Base-by-base conservation (phyloP, 441 rosid species). In the Cnidoscolus chayamansa region DNA sequence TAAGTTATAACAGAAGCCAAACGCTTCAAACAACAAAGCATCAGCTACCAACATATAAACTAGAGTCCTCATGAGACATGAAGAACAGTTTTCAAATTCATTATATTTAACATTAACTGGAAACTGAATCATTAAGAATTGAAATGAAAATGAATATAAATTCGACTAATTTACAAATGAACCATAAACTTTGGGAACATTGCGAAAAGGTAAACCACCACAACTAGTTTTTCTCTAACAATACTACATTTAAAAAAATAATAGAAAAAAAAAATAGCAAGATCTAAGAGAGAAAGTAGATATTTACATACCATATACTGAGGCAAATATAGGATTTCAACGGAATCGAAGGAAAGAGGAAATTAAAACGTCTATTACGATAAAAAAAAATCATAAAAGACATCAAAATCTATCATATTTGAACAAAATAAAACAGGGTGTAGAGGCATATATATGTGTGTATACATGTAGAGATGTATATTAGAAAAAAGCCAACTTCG, bases 261-360 rank as follows among this genome's bases (percentile, higher is more conserved):
- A 0, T 37, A 17, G 25, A 0, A 49, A 55, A 72, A 35, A 35
- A 35, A 2, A 72, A 9, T 45, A 19, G 51, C 20, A 64, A 81
- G 86, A 84, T 81, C 86, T 71, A 68, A 57, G 16, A 15, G 49
- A 72, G 69, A 17, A 73, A 71, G 57, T 57, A 68, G 30, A 62
- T 7, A 59, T 74, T 70, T 65, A 73, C 67, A 73, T 67, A 20
- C 63, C 68, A 40, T 48, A 49, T 61, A 45, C 68, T 66, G 74
- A 10, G 72, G 58, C 12, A 71, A 76, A 73, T 74, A 73, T n/a
- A 50, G 19, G 71, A 65, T 66, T 25, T 72, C 68, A 64, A 19
- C 31, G 58, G 50, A 69, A 49, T 10, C 0, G 1, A 17, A 57
- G 12, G 51, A 66, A 49, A 50, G 0, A 4, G 47, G 40, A 70